Evolutionary conservation across 2,329 filamentous ascomycete genomes (phyloP).

Genomic region (Monilinia aucupariae): DNA sequence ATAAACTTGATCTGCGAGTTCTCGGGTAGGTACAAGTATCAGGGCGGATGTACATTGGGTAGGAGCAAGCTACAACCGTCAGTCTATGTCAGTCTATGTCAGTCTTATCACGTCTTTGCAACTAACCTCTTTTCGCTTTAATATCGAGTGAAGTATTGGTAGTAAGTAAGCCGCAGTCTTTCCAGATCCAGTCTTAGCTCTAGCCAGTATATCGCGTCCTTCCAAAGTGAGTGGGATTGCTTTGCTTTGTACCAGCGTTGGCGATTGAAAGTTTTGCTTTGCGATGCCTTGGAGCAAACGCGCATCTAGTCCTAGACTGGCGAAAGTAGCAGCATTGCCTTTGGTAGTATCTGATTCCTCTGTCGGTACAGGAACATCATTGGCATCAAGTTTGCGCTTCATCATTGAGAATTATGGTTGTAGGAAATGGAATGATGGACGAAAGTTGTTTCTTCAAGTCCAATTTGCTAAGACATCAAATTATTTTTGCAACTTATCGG

Average conservation of each 20-base stretch:
- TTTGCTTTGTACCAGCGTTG: conserved; percentile 82
- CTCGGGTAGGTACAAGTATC: conserved; percentile 88
- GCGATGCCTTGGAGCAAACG: conserved; percentile 81
- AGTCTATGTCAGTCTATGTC: conserved; percentile 23
- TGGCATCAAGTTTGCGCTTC: conserved; percentile 58
- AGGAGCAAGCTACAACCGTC: conserved; percentile 41
- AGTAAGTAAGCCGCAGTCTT: conserved; percentile 96
- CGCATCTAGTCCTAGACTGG: conserved; percentile 73
- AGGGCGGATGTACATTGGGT: conserved; percentile 62
- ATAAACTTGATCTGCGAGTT: conserved; percentile 86
- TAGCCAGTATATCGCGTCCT: conserved; percentile 84
- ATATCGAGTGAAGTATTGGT: conserved; percentile 76
- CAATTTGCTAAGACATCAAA: conserved; percentile 4
- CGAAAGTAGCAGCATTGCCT: conserved; percentile 51
- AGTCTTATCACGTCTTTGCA: background rate
- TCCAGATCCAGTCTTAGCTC: conserved; percentile 90
- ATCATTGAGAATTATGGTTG: conserved; percentile 36
- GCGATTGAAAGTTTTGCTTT: conserved; percentile 75
- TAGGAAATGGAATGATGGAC: background rate
- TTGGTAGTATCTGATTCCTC: conserved; percentile 32
- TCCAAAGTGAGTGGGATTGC: conserved; percentile 84
- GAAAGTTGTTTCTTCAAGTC: conserved; percentile 9
- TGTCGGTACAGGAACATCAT: conserved; percentile 43
- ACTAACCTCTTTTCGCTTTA: conserved; percentile 66
- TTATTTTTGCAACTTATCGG: conserved; percentile 19